A percentile compares a stretch with the other conserved stretches of the same genome.
Evolutionary conservation across 441 rosid species (phyloP).

Genomic region (Gossypium gossypioides): DNA sequence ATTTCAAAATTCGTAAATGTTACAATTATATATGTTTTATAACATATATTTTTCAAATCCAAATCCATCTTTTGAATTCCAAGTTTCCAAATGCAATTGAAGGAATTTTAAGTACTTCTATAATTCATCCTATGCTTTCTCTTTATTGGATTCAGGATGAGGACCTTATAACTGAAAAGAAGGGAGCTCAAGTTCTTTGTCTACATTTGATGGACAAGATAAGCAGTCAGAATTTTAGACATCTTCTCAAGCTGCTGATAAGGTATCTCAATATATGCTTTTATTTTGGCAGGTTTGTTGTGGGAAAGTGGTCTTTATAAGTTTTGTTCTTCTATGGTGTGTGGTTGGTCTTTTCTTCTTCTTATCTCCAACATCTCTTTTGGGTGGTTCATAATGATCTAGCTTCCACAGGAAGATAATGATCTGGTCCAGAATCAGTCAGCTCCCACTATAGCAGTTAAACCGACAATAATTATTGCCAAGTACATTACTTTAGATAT

Average conservation of each 20-base stretch:
- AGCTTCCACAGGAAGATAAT: conserved; percentile 41
- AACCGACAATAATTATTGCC: conserved; percentile 27
- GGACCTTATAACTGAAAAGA: conserved; percentile 41
- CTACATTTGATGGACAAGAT: conserved; percentile 41
- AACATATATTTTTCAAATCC: too few relatives aligned
- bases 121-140: conserved; percentile 1
- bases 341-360: background rate
- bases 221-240: conserved; percentile 30
- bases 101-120: background rate
- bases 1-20: too few relatives aligned
- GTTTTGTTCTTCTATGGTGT: background rate
- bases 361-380: background rate
- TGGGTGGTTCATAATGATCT: conserved; percentile 16
- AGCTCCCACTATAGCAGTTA: conserved; percentile 23
- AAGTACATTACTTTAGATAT: conserved; percentile 31
- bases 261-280: conserved; percentile 25
- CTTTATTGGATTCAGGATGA: conserved; percentile 74
- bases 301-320: background rate
- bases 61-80: too few relatives aligned
- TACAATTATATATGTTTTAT: too few relatives aligned
- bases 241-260: conserved; percentile 27
- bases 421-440: conserved; percentile 25
- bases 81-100: too few relatives aligned
- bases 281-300: conserved; percentile 3
- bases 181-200: conserved; percentile 47